Conservation (phyloP, 169 alveolate species). For the Haemoproteus tartakovskyi region DNA sequence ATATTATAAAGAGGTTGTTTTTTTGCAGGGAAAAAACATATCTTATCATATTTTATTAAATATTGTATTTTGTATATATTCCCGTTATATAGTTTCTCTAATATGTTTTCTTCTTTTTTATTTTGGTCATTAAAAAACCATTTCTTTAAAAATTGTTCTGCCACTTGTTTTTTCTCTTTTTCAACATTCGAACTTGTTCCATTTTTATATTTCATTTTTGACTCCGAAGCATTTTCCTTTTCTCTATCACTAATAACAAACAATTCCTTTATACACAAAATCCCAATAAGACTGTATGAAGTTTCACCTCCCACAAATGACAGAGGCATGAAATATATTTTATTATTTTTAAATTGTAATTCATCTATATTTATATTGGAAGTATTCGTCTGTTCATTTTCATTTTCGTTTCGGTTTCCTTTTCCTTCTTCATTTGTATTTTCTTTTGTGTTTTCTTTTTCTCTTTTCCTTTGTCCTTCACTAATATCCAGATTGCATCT, state of each 20-base stretch:
- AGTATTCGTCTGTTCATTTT: not conserved
- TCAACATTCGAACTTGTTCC: not conserved
- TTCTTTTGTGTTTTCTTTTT: not conserved
- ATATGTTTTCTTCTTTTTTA: constrained; percentile 1
- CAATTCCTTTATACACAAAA: constrained; percentile 7
- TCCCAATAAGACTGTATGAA: constrained; percentile 40
- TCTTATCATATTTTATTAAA: constrained; percentile 22
- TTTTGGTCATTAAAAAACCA: constrained; percentile 34
- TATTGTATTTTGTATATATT: constrained; percentile 26
- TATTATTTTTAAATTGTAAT: too few relatives aligned
- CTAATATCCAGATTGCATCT: too few relatives aligned
- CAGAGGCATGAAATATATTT: constrained; percentile 38
- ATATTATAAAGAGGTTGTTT: constrained; percentile 57
- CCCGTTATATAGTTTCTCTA: constrained; percentile 13
- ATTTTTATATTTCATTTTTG: not conserved
- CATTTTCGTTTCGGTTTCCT: not conserved
- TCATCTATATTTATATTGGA: too few relatives aligned
- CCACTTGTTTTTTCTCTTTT: not conserved
- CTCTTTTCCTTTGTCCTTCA: too few relatives aligned
- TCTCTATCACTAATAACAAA: not conserved
- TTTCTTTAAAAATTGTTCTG: constrained; percentile 8
- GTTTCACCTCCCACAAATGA: constrained; percentile 64
- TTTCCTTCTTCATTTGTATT: not conserved
- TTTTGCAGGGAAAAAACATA: constrained; percentile 56
- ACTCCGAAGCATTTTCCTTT: not conserved